phyloP scores from a whole-genome alignment of 1,284 basidiomycete genomes.

The Sporisorium scitamineum region DNA sequence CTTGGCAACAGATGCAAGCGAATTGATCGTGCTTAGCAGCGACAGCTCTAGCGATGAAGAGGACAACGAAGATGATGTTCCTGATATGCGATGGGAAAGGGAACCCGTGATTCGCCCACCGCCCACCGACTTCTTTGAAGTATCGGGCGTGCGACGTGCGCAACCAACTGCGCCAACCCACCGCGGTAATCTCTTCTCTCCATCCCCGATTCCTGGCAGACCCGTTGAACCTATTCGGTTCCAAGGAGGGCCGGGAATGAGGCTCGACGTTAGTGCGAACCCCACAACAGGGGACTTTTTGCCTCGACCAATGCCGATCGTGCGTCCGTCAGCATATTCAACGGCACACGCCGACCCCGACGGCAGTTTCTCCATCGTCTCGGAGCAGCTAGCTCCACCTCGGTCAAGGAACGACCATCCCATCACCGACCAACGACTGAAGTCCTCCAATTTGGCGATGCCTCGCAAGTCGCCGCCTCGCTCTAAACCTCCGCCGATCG shows the following conservation, averaged over 20 bases:
- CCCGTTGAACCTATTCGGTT: conserved; percentile 21
- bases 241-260: background rate
- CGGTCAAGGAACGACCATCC: conserved; percentile 28
- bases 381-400: conserved; percentile 17
- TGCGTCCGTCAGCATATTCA: conserved; percentile 17
- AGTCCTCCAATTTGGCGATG: conserved; percentile 29
- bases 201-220: conserved; percentile 8
- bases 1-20: background rate
- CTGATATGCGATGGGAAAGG: conserved; percentile 9
- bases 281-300: conserved; percentile 36
- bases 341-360: conserved; percentile 15
- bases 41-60: conserved; percentile 39
- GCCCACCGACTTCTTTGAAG: conserved; percentile 26
- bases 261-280: conserved; percentile 34
- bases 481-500: conserved; percentile 47
- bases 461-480: conserved; percentile 43
- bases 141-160: conserved; percentile 21
- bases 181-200: conserved; percentile 28
- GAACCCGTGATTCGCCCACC: background rate
- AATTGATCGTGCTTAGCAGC: conserved; percentile 44
- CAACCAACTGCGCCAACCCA: background rate
- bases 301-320: conserved; percentile 32
- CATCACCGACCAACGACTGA: conserved; percentile 43
- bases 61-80: conserved; percentile 14
- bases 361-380: conserved; percentile 22